A percentile compares a stretch with the other conserved stretches of the same genome.
Evolutionary conservation across 2,329 filamentous ascomycete genomes (phyloP).

Genomic region (Rhinocladiella mackenziei): DNA sequence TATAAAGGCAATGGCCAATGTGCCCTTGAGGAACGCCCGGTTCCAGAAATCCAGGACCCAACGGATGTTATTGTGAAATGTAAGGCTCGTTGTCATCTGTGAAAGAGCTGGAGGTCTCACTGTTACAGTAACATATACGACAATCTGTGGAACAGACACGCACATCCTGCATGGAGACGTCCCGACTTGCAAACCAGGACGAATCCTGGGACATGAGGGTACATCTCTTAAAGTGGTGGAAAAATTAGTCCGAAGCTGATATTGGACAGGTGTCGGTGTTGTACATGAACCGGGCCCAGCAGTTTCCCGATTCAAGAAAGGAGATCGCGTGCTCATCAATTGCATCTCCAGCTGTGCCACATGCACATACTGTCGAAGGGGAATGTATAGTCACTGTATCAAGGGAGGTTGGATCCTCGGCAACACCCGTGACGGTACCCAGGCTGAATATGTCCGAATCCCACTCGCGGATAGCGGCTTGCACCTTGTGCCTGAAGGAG

Average conservation of each 20-base stretch:
- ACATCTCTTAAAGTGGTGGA: neutral
- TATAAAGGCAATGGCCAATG: constrained; percentile 39
- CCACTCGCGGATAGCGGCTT: constrained; percentile 50
- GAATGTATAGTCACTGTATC: constrained; percentile 52
- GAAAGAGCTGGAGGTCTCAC: too few species aligned
- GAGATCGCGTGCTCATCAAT: constrained; percentile 51
- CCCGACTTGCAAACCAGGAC: constrained; percentile 44
- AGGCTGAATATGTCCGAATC: constrained; percentile 55
- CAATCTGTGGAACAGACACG: constrained; percentile 54
- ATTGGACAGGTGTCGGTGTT: constrained; percentile 46
- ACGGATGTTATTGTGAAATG: constrained; percentile 49
- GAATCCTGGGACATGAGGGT: constrained; percentile 53
- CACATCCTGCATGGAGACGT: constrained; percentile 56
- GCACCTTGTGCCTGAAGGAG: constrained; percentile 42
- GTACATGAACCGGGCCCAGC: constrained; percentile 44
- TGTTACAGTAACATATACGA: constrained; percentile 40
- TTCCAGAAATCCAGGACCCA: constrained; percentile 40
- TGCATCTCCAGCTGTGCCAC: constrained; percentile 51
- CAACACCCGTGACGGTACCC: constrained; percentile 51
- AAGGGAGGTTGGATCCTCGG: constrained; percentile 55
- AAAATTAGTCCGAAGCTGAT: too few species aligned
- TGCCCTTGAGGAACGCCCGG: constrained; percentile 41
- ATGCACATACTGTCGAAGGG: constrained; percentile 50
- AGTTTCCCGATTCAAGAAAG: constrained; percentile 46
- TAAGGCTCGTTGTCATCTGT: neutral